Conservation (phyloP, 2,329 filamentous ascomycete genomes). For the Endoconidiophora laricicola region DNA sequence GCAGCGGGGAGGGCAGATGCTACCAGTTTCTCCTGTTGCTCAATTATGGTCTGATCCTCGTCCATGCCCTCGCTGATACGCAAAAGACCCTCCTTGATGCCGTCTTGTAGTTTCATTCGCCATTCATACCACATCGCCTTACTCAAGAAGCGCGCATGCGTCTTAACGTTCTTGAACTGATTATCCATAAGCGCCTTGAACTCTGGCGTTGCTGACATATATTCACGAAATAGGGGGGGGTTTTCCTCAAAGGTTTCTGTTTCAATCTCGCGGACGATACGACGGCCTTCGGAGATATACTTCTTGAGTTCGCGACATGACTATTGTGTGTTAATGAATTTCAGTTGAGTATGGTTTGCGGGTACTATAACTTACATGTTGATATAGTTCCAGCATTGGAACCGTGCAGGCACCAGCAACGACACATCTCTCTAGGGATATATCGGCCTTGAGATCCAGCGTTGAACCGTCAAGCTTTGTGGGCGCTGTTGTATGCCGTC, state of each 20-base stretch:
- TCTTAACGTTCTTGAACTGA: conserved; percentile 95
- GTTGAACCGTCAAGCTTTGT: conserved; percentile 26
- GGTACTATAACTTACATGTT: conserved; percentile 23
- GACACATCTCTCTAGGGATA: conserved; percentile 59
- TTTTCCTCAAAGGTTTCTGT: conserved; percentile 78
- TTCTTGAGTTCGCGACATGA: conserved; percentile 91
- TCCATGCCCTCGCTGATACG: conserved; percentile 64
- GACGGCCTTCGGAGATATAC: conserved; percentile 84
- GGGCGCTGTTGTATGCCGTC: conserved; percentile 64
- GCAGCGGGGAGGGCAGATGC: conserved; percentile 50
- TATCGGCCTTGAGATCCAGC: conserved; percentile 30
- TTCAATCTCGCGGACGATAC: conserved; percentile 82
- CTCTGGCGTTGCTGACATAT: conserved; percentile 68
- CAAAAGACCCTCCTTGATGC: conserved; percentile 64
- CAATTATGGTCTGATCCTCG: conserved; percentile 49
- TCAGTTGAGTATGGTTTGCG: not conserved
- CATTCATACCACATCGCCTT: conserved; percentile 98
- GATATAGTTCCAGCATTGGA: conserved; percentile 85
- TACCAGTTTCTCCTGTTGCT: conserved; percentile 52
- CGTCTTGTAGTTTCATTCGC: conserved; percentile 73
- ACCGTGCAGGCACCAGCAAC: conserved; percentile 81
- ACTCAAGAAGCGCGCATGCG: conserved; percentile 72
- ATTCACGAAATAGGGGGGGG: conserved; percentile 79
- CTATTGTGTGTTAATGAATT: conserved; percentile 28
- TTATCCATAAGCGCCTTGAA: conserved; percentile 82